These are phyloP conservation scores for Panellus pusillus DNA, from an alignment of 768 basidiomycete genomes.

Conservation along the genomic window DNA sequence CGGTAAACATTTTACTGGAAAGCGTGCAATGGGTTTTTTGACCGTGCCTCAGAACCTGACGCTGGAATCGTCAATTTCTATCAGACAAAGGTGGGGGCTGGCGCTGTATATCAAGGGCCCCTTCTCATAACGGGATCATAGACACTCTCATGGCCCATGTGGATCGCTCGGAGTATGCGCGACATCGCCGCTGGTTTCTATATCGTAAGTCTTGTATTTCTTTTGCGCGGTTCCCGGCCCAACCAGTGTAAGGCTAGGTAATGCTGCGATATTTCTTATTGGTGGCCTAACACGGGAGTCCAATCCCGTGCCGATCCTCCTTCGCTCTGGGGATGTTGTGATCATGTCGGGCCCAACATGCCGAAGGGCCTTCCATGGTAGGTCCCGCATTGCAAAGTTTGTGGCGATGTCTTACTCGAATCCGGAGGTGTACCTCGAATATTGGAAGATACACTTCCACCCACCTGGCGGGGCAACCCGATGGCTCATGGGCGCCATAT, in stretches of 20 bases:
- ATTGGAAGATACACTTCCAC: constrained; percentile 76
- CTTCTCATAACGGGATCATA: constrained; percentile 24
- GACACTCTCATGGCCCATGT: constrained; percentile 97
- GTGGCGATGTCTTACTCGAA: neutral
- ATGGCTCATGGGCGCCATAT: constrained; percentile 56
- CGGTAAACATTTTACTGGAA: constrained; percentile 41
- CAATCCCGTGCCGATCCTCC: constrained; percentile 75
- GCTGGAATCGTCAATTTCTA: constrained; percentile 98
- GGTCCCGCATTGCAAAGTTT: constrained; percentile 23
- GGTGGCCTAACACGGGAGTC: constrained; percentile 79
- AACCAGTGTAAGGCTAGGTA: constrained; percentile 65
- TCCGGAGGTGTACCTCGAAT: constrained; percentile 80
- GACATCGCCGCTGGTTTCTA: constrained; percentile 88
- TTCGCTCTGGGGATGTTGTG: constrained; percentile 88
- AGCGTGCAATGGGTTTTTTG: neutral
- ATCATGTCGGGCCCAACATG: constrained; percentile 91
- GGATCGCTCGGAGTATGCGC: constrained; percentile 93
- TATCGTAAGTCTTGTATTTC: constrained; percentile 65
- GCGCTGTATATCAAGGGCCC: neutral
- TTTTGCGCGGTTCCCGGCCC: neutral
- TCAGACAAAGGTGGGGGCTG: constrained; percentile 58
- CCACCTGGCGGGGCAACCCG: constrained; percentile 45
- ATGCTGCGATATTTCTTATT: constrained; percentile 86
- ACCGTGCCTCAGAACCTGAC: constrained; percentile 68
- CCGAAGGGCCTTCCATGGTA: constrained; percentile 90